phyloP scores from a whole-genome alignment of 805 yeast genomes.

The Candida sakaeoensis region DNA sequence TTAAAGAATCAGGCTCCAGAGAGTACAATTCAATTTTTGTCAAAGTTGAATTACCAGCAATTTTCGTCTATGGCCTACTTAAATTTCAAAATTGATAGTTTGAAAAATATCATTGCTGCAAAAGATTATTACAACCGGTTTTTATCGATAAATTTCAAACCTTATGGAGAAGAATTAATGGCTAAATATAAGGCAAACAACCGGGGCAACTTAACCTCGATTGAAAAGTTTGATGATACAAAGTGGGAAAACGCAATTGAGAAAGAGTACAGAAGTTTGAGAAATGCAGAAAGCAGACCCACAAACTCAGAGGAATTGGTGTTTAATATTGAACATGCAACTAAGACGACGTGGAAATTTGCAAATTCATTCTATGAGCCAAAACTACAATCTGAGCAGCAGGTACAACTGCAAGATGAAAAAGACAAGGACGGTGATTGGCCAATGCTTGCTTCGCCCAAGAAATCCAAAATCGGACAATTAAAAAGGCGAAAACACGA shows the following conservation, averaged over 20 bases:
- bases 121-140: constrained; percentile 33
- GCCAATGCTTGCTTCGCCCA: neutral
- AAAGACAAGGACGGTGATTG: neutral
- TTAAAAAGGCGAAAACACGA: constrained; percentile 2
- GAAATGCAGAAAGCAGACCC: neutral
- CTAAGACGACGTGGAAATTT: constrained; percentile 6
- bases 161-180: constrained; percentile 33
- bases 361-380: constrained; percentile 7
- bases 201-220: constrained; percentile 7
- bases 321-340: constrained; percentile 3
- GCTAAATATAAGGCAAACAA: constrained; percentile 23
- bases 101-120: constrained; percentile 18
- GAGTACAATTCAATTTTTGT: constrained; percentile 14
- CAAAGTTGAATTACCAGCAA: constrained; percentile 19
- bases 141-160: constrained; percentile 31
- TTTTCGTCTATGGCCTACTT: constrained; percentile 19
- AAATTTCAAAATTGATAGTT: constrained; percentile 14
- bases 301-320: constrained; percentile 2
- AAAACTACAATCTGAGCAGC: neutral
- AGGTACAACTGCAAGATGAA: neutral
- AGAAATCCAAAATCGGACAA: constrained; percentile 2
- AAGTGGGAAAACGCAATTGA: constrained; percentile 10
- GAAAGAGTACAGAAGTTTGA: constrained; percentile 3
- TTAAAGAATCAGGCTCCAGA: constrained; percentile 10
- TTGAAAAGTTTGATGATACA: constrained; percentile 10